Evolutionary conservation across 129 eudicot genomes (phyloP).

Genomic region (Lactuca saligna): DNA sequence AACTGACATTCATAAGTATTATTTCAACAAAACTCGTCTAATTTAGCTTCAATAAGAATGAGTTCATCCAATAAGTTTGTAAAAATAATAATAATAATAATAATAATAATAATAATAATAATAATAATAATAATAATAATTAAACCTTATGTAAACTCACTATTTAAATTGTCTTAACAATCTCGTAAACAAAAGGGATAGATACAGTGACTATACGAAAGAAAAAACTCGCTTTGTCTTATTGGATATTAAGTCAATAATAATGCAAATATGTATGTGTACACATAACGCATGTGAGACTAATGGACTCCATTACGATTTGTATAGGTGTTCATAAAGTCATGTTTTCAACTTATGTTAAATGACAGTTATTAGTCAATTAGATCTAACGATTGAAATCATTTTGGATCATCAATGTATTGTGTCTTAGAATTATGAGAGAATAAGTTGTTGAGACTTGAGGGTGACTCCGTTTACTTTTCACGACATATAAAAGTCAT

Average conservation of each 20-base stretch:
- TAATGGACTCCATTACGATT: neutral
- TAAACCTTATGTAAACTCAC: too few species aligned
- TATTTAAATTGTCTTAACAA: neutral
- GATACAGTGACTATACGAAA: neutral
- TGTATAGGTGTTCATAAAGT: neutral
- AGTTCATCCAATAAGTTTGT: too few species aligned
- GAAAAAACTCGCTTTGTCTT: neutral
- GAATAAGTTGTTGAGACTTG: neutral
- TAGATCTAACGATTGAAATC: neutral
- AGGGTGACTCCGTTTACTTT: conserved; percentile 6
- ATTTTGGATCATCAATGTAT: too few species aligned
- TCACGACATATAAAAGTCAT: conserved; percentile 13
- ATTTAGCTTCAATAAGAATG: too few species aligned
- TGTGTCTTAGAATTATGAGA: neutral
- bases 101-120: too few species aligned
- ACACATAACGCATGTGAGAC: neutral
- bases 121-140: too few species aligned
- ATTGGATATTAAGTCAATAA: neutral
- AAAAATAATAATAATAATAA: too few species aligned
- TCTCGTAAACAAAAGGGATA: neutral
- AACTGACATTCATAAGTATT: too few species aligned
- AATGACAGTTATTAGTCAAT: neutral
- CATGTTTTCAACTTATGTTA: neutral
- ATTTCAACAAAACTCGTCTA: too few species aligned
- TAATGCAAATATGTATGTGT: too few species aligned